Conservation (phyloP, 495 filamentous ascomycete genomes). For the Jackrogersella multiformis region DNA sequence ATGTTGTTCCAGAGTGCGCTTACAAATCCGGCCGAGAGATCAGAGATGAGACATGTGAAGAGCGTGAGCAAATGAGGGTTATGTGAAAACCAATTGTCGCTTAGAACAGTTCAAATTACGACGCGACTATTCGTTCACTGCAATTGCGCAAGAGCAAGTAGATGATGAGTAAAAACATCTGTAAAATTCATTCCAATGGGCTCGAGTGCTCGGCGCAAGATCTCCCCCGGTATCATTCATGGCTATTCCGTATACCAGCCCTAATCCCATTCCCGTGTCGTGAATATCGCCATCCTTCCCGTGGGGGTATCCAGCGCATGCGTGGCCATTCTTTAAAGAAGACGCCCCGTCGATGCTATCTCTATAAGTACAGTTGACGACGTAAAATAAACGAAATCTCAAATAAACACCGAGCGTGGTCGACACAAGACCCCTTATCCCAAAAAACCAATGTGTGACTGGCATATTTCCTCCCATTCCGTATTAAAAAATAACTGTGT, state of each 20-base stretch:
- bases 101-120: slow-evolving; percentile 31
- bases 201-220: slow-evolving; percentile 26
- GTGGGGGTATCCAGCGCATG: slow-evolving; percentile 46
- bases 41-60: neutral
- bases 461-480: slow-evolving; percentile 23
- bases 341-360: slow-evolving; percentile 32
- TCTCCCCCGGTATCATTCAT: slow-evolving; percentile 39
- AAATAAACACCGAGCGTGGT: slow-evolving; percentile 32
- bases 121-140: slow-evolving; percentile 22
- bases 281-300: slow-evolving; percentile 41
- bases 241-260: slow-evolving; percentile 34
- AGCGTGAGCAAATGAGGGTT: slow-evolving; percentile 21
- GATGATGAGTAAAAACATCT: slow-evolving; percentile 29
- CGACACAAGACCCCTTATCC: slow-evolving; percentile 24
- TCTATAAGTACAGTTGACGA: slow-evolving; percentile 46
- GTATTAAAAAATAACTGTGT: slow-evolving; percentile 39
- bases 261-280: slow-evolving; percentile 27
- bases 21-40: slow-evolving; percentile 18
- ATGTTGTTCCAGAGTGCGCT: neutral
- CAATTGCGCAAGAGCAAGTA: slow-evolving; percentile 4
- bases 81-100: slow-evolving; percentile 23
- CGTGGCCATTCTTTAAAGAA: slow-evolving; percentile 33
- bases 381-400: slow-evolving; percentile 17
- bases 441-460: slow-evolving; percentile 12
- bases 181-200: slow-evolving; percentile 37